phyloP scores from a whole-genome alignment of 2,329 filamentous ascomycete species.

The Incumbomyces delicatus region DNA sequence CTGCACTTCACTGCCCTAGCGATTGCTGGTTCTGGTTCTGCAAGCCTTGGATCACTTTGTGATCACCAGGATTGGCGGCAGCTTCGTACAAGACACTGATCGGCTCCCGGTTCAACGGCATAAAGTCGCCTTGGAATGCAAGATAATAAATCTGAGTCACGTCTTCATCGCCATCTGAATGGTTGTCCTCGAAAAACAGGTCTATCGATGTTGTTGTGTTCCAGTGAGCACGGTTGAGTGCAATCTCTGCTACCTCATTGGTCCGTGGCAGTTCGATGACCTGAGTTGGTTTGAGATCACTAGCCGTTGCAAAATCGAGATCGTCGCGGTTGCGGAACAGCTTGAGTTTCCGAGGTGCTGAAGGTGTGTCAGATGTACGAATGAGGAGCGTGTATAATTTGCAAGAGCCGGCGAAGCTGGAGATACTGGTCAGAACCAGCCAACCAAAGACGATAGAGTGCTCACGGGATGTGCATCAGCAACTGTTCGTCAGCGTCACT shows the following conservation, averaged over 20 bases:
- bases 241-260: constrained; percentile 70
- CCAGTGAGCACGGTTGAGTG: constrained; percentile 80
- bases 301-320: constrained; percentile 71
- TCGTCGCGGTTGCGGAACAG: constrained; percentile 80
- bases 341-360: constrained; percentile 72
- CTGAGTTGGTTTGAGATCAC: constrained; percentile 62
- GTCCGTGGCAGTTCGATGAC: constrained; percentile 54
- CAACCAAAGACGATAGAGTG: constrained; percentile 16
- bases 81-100: constrained; percentile 86
- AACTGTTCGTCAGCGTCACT: constrained; percentile 89
- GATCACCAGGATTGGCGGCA: constrained; percentile 82
- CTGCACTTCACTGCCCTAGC: constrained; percentile 31
- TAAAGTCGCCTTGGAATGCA: constrained; percentile 91
- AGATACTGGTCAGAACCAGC: background rate
- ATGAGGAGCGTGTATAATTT: constrained; percentile 85
- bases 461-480: constrained; percentile 82
- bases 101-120: constrained; percentile 72
- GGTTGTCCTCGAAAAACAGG: constrained; percentile 90
- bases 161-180: constrained; percentile 68
- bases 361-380: constrained; percentile 60
- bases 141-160: constrained; percentile 71
- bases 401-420: constrained; percentile 82
- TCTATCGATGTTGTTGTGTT: constrained; percentile 71
- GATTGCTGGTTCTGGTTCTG: constrained; percentile 30
- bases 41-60: constrained; percentile 44